A percentile compares a stretch with the other conserved stretches of the same genome.
phyloP scores from a whole-genome alignment of 352 stramenopile genomes.

The Globisporangium echinulatum region DNA sequence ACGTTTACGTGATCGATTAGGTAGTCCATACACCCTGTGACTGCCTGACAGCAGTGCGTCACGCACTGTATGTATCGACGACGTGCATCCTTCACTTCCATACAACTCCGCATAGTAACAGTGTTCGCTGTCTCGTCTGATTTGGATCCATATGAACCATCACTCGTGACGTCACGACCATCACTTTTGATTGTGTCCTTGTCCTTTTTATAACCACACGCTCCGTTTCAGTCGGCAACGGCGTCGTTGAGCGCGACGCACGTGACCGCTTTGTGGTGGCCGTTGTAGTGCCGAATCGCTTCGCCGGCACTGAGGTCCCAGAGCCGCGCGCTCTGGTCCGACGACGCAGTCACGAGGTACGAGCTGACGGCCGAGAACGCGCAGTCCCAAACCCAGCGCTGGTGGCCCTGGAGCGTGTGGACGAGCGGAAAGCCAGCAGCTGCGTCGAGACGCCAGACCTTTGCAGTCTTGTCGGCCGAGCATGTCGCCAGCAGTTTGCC shows the following conservation, averaged over 20 bases:
- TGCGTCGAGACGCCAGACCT: conserved; percentile 79
- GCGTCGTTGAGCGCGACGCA: conserved; percentile 86
- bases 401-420: conserved; percentile 83
- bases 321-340: conserved; percentile 93
- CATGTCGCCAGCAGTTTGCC: conserved; percentile 89
- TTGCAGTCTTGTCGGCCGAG: conserved; percentile 88
- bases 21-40: no score
- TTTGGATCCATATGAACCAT: no score
- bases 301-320: conserved; percentile 94
- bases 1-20: conserved; percentile 58
- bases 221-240: conserved; percentile 37
- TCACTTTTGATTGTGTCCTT: no score
- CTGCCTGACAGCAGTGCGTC: no score
- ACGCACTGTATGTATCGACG: no score
- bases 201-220: background rate
- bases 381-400: conserved; percentile 98
- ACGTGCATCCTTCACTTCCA: no score
- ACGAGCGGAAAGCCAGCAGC: conserved; percentile 37
- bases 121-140: no score
- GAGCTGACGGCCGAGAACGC: conserved; percentile 96
- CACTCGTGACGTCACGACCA: no score
- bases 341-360: conserved; percentile 96
- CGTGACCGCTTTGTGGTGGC: conserved; percentile 88
- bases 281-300: conserved; percentile 84
- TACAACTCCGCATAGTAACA: no score